Conservation (phyloP, 2,329 filamentous ascomycete species). For the Atkinsonella hypoxylon region DNA sequence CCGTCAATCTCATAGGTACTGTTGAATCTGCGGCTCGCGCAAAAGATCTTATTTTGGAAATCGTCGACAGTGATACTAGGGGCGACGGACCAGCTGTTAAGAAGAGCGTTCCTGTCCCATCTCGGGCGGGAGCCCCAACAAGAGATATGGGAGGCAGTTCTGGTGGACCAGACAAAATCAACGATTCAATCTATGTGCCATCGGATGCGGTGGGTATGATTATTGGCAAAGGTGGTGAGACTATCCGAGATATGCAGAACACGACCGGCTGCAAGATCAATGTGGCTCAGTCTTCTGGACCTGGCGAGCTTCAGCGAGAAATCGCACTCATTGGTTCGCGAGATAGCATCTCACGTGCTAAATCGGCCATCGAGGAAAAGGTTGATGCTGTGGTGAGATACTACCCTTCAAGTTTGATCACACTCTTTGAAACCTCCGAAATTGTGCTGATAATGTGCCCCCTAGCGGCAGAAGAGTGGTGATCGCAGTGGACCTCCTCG, state of each 20-base stretch:
- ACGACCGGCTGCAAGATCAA: slow-evolving; percentile 89
- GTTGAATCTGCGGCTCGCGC: slow-evolving; percentile 62
- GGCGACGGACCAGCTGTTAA: slow-evolving; percentile 31
- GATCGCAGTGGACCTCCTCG: slow-evolving; percentile 29
- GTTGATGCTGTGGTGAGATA: slow-evolving; percentile 70
- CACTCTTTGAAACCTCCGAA: background rate
- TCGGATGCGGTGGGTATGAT: slow-evolving; percentile 94
- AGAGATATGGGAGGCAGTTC: slow-evolving; percentile 22
- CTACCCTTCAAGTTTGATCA: background rate
- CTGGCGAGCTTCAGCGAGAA: slow-evolving; percentile 68
- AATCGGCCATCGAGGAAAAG: slow-evolving; percentile 80
- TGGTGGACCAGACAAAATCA: slow-evolving; percentile 52
- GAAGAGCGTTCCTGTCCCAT: slow-evolving; percentile 12
- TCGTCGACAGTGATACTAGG: slow-evolving; percentile 81
- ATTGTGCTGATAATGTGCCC: background rate
- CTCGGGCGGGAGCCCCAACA: slow-evolving; percentile 19
- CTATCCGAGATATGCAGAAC: slow-evolving; percentile 87
- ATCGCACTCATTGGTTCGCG: slow-evolving; percentile 73
- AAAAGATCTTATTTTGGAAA: slow-evolving; percentile 83
- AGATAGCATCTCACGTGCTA: slow-evolving; percentile 69
- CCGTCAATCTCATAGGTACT: slow-evolving; percentile 80
- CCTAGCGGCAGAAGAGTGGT: slow-evolving; percentile 40
- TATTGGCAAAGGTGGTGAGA: slow-evolving; percentile 87
- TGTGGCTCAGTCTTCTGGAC: slow-evolving; percentile 68
- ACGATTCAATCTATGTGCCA: slow-evolving; percentile 73